Base-by-base conservation (phyloP, 2,329 filamentous ascomycete genomes). In the Diaporthe eres region DNA sequence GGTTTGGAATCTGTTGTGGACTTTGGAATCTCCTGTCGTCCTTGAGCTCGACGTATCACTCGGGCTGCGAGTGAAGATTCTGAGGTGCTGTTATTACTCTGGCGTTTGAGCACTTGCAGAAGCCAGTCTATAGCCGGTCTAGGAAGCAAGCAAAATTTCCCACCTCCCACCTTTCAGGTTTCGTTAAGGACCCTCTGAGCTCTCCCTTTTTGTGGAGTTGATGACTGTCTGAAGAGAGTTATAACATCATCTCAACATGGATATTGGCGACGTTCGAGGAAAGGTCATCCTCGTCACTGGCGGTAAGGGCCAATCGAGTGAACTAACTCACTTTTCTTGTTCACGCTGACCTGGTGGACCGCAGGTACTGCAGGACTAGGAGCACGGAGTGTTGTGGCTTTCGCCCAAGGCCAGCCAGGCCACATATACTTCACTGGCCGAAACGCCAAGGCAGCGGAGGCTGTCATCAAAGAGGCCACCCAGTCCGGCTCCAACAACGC, bases 391-490 rank as follows among this genome's bases (percentile, higher is more conserved):
- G 55, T 75, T 9, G 55, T 37, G 9, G 12, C 28, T 17, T 47
- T 75, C 13, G 74, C 74, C 7, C 25, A 47, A 10, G 19, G 47
- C 7, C 25, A 75, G 6, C 55, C 74, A 17, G 28, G 67, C 10
- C 57, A 71, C 44, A 65, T 75, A 22, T 75, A 75, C 67, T 72
- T 75, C 63, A 86, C 83, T 28, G 87, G 87, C 2, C 85, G 87
- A 58, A 86, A 81, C 25, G 81, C 79, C 71, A 85, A 86, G 75
- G 85, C 84, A 19, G 83, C 81, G 22, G 82, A 78, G 12, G 76
- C 80, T 25, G 80, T 83, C 63, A 77, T 80, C 34, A 60, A 82
- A 2, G 84, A 87, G 42, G 82, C 85, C 58, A 78, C 81, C 12
- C 77, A 80, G 31, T 78, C 83, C 12, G 65, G 44, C 13, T n/a